Evolutionary conservation across 2,329 filamentous ascomycete genomes (phyloP).

Genomic region (Albophoma yamanashiensis): DNA sequence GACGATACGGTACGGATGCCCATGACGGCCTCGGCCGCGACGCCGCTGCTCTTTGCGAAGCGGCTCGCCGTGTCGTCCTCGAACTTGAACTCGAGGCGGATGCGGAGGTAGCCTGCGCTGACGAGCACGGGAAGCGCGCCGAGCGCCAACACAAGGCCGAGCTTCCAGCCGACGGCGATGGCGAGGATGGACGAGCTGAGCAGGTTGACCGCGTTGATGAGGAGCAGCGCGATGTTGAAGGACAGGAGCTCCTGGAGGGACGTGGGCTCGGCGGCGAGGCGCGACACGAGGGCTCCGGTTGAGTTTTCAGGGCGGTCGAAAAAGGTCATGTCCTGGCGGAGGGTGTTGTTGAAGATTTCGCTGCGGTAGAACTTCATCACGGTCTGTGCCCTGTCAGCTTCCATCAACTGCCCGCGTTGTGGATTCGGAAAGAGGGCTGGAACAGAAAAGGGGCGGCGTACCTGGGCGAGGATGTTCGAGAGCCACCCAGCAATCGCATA

Average conservation of each 20-base stretch:
- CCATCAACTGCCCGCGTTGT: neutral
- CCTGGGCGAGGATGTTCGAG: constrained; percentile 25
- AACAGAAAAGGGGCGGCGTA: constrained; percentile 3
- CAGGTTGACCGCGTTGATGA: constrained; percentile 34
- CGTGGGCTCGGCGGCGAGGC: constrained; percentile 27
- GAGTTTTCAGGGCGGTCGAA: constrained; percentile 27
- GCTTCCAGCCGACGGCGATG: constrained; percentile 36
- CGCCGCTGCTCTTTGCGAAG: constrained; percentile 34
- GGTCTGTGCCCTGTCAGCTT: constrained; percentile 9
- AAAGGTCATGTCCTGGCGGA: constrained; percentile 43
- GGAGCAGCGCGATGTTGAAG: constrained; percentile 34
- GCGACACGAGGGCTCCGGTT: constrained; percentile 26
- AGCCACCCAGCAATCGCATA: constrained; percentile 29
- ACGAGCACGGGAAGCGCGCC: constrained; percentile 35
- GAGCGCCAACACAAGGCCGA: constrained; percentile 35
- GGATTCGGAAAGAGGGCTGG: neutral
- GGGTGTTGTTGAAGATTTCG: constrained; percentile 37
- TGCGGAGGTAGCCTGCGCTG: constrained; percentile 32
- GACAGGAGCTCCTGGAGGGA: constrained; percentile 40
- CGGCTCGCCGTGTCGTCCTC: constrained; percentile 30
- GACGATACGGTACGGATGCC: constrained; percentile 39
- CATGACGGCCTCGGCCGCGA: constrained; percentile 38
- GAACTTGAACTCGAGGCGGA: constrained; percentile 36
- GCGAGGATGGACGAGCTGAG: constrained; percentile 33
- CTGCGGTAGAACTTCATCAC: constrained; percentile 23